A percentile compares a stretch with the other conserved stretches of the same genome.
These are phyloP conservation scores for Aegilops umbellulata DNA, from an alignment of 176 grass and related monocot species.

Conservation along the genomic window DNA sequence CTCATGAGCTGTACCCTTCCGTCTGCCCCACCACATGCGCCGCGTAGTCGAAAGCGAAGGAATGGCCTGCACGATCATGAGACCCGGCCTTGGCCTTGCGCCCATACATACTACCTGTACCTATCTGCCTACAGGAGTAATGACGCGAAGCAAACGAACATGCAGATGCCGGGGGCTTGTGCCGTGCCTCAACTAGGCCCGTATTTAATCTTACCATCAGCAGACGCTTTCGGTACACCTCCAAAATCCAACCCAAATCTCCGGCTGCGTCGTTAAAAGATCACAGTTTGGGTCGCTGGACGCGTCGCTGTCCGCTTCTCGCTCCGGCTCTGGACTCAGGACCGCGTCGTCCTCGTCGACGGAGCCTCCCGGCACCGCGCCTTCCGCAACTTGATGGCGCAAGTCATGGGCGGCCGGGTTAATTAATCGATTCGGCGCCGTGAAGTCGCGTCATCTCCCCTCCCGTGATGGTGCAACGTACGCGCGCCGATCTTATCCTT, in stretches of 20 bases:
- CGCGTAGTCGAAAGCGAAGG: neutral
- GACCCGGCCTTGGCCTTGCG: neutral
- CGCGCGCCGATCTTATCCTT: neutral
- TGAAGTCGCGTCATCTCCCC: neutral
- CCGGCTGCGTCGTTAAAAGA: slow-evolving; percentile 1
- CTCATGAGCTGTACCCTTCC: neutral
- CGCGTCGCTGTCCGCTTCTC: slow-evolving; percentile 22
- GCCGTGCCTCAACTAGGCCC: slow-evolving; percentile 15
- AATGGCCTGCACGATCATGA: slow-evolving; percentile 13
- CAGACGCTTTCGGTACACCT: neutral
- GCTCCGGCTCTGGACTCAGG: neutral
- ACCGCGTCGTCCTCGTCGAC: neutral
- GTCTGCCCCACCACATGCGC: neutral
- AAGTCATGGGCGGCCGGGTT: neutral
- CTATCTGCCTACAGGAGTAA: slow-evolving; percentile 32
- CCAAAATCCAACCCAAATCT: neutral
- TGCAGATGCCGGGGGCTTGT: slow-evolving; percentile 14
- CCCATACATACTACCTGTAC: neutral
- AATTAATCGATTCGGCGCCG: neutral
- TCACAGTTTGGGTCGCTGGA: slow-evolving; percentile 1
- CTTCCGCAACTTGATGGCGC: neutral
- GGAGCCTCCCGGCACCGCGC: neutral
- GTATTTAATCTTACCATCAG: slow-evolving; percentile 15
- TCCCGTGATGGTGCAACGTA: neutral
- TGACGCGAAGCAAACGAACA: slow-evolving; percentile 24